A percentile compares a stretch with the other conserved stretches of the same genome.
These are phyloP conservation scores for Graphium sp. DNA, from an alignment of 2,329 filamentous ascomycete species.

Conservation along the genomic window DNA sequence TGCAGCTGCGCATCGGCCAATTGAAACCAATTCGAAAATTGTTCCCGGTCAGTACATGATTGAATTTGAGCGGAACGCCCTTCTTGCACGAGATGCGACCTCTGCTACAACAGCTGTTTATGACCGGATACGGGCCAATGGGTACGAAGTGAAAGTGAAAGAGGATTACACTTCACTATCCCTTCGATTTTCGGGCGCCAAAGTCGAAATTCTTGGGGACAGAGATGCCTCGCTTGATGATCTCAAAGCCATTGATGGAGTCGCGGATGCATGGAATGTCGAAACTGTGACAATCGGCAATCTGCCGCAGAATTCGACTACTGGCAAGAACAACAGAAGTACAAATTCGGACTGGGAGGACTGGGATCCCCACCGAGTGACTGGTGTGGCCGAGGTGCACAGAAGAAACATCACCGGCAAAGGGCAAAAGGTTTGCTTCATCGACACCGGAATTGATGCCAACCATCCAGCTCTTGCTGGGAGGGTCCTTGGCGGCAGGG, in stretches of 20 bases:
- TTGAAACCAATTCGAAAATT: no score
- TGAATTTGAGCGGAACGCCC: constrained; percentile 2
- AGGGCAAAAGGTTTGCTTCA: constrained; percentile 8
- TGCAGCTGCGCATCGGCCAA: no score
- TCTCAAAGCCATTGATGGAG: constrained; percentile 5
- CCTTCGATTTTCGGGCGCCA: constrained; percentile 5
- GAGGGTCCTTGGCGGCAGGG: constrained; percentile 7
- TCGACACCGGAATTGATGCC: constrained; percentile 8
- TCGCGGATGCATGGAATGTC: constrained; percentile 4
- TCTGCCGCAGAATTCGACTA: no score
- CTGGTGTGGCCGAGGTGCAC: constrained; percentile 8
- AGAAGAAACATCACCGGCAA: constrained; percentile 7
- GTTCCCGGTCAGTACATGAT: constrained; percentile 5
- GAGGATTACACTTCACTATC: constrained; percentile 5
- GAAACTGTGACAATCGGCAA: constrained; percentile 7
- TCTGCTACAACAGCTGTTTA: constrained; percentile 5
- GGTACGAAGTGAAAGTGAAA: constrained; percentile 5
- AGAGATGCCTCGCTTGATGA: constrained; percentile 5
- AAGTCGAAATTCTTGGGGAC: constrained; percentile 5
- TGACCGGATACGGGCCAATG: constrained; percentile 4
- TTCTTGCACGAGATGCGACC: background rate
- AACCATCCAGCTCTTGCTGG: constrained; percentile 7
- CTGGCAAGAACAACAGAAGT: constrained; percentile 7
- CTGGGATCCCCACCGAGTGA: constrained; percentile 8
- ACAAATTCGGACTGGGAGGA: constrained; percentile 1